A percentile compares a stretch with the other conserved stretches of the same genome.
These are phyloP conservation scores for Septoria linicola DNA, from an alignment of 2,329 filamentous ascomycete genomes.

Conservation along the genomic window DNA sequence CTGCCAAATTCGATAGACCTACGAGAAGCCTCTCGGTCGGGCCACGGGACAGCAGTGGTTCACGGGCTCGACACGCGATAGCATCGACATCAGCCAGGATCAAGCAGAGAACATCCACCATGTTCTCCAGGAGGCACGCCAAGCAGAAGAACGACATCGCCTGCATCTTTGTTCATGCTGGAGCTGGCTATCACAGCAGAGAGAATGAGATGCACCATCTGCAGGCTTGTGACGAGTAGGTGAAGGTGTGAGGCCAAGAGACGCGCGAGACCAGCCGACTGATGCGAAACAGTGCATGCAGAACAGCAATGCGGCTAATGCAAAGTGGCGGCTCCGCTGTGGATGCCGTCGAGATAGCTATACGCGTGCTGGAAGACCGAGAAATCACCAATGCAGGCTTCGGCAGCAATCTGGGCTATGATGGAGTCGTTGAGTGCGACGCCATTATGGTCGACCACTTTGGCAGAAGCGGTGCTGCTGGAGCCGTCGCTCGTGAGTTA, in stretches of 20 bases:
- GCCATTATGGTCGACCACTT: slow-evolving; percentile 88
- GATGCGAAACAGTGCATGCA: slow-evolving; percentile 66
- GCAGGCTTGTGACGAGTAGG: slow-evolving; percentile 83
- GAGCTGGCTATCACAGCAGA: slow-evolving; percentile 87
- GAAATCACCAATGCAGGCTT: slow-evolving; percentile 97
- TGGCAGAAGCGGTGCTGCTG: slow-evolving; percentile 88
- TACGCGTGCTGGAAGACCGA: slow-evolving; percentile 83
- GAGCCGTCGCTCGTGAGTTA: slow-evolving; percentile 79
- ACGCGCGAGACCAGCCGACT: slow-evolving; percentile 12
- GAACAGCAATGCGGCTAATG: slow-evolving; percentile 76
- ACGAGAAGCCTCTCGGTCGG: slow-evolving; percentile 8
- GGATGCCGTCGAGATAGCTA: slow-evolving; percentile 85
- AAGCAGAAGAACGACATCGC: slow-evolving; percentile 52
- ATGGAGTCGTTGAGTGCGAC: slow-evolving; percentile 91
- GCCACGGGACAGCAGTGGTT: neutral
- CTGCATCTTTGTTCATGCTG: slow-evolving; percentile 93
- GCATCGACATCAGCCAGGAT: slow-evolving; percentile 8
- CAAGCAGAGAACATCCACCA: slow-evolving; percentile 28
- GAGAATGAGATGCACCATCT: slow-evolving; percentile 84
- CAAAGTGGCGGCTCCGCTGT: slow-evolving; percentile 75
- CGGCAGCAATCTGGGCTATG: slow-evolving; percentile 88
- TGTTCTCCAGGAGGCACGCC: slow-evolving; percentile 35
- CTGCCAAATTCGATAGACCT: slow-evolving; percentile 11
- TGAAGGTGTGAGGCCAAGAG: slow-evolving; percentile 21
- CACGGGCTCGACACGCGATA: slow-evolving; percentile 1